Conservation (phyloP, 129 eudicot genomes). For the Smallanthus sonchifolius region DNA sequence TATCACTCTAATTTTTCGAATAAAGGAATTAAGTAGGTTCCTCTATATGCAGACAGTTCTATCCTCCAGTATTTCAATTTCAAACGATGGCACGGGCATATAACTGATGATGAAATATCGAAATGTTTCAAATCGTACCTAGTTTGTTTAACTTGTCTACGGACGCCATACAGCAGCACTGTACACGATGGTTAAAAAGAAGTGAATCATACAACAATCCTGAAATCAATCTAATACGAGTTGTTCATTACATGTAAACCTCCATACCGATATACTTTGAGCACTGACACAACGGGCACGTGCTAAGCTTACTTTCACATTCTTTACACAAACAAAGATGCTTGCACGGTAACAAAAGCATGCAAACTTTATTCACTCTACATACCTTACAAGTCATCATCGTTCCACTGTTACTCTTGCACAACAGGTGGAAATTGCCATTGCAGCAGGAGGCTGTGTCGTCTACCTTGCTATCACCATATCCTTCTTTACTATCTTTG, state of each 20-base stretch:
- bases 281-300: slow-evolving; percentile 68
- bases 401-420: slow-evolving; percentile 42
- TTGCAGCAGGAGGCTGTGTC: slow-evolving; percentile 84
- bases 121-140: background rate
- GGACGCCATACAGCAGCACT: background rate
- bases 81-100: background rate
- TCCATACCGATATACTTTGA: slow-evolving; percentile 72
- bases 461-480: slow-evolving; percentile 83
- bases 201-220: slow-evolving; percentile 14
- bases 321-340: slow-evolving; percentile 85
- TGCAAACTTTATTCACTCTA: slow-evolving; percentile 58
- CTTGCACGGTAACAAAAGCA: slow-evolving; percentile 81
- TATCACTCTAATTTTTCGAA: slow-evolving; percentile 10
- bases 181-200: slow-evolving; percentile 2
- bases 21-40: no score
- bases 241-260: slow-evolving; percentile 59
- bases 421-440: slow-evolving; percentile 56
- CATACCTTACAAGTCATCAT: slow-evolving; percentile 77
- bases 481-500: slow-evolving; percentile 81
- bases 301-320: slow-evolving; percentile 67
- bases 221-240: slow-evolving; percentile 12
- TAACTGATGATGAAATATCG: background rate
- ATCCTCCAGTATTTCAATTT: no score
- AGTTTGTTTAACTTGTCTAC: background rate
- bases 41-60: no score